A percentile compares a stretch with the other conserved stretches of the same genome.
Evolutionary conservation across 148 eudicot species (phyloP).

Genomic region (Fagopyrum esculentum): DNA sequence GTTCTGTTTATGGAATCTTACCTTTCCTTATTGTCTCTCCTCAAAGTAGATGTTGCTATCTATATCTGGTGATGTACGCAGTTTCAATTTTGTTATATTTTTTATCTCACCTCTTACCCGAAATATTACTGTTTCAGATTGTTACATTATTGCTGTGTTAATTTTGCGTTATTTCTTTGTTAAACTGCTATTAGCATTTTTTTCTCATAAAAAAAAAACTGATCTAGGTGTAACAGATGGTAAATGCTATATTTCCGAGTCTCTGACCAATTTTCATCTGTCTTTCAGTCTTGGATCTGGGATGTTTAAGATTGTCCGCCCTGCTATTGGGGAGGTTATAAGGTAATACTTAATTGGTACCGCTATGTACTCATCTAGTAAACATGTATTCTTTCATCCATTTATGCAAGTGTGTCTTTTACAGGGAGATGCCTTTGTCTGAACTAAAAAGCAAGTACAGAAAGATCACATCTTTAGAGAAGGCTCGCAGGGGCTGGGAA

Average conservation of each 20-base stretch:
- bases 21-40: neutral
- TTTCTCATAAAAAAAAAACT: neutral
- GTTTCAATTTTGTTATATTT: too few species aligned
- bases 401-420: slow-evolving; percentile 16
- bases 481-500: slow-evolving; percentile 87
- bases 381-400: neutral
- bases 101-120: neutral
- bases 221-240: neutral
- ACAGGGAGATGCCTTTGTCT: slow-evolving; percentile 86
- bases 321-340: slow-evolving; percentile 82
- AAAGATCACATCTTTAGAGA: slow-evolving; percentile 65
- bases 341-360: slow-evolving; percentile 33
- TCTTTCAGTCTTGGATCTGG: slow-evolving; percentile 60
- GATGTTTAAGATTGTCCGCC: slow-evolving; percentile 76
- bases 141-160: neutral
- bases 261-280: neutral
- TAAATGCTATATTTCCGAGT: neutral
- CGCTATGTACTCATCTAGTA: neutral
- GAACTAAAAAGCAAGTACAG: slow-evolving; percentile 84
- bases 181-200: neutral
- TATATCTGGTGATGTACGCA: too few species aligned
- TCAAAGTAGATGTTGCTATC: neutral
- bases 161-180: neutral
- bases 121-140: neutral
- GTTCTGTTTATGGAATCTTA: neutral